Base-by-base conservation (phyloP, 371 early-diverging fungal species). In the Syncephalastrum monosporum region DNA sequence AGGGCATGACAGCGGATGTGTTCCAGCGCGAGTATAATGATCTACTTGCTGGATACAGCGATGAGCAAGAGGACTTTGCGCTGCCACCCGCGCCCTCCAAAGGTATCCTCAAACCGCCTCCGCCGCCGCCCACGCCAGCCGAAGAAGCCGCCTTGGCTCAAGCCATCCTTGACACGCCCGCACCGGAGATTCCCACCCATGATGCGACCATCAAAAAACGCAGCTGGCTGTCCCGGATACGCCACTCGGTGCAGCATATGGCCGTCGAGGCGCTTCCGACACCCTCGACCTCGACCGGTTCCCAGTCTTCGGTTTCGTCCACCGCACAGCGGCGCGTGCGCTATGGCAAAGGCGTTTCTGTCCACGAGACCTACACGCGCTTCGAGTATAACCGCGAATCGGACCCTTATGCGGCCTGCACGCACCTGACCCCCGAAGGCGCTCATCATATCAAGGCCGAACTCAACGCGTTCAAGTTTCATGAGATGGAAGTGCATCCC, bases 401-500 rank as follows among this genome's bases (percentile, higher is more conserved):
- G 15, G 83, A 86, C 62, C 72, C 81, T 3, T 64, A 79, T 19
- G 71, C 80, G 21, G 74, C 75, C 2, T 82, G 82, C 42, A 68
- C 68, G 14, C 68, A 74, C n/a, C 64, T 90, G 10, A 87, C 86
- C 3, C 67, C 85, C 0, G 67, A 68, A 10, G 67, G 79, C 21
- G 88, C 87, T 8, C 73, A 79, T 52, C 71, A 72, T 48, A 90
- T 90, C 68, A 89, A 89, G 58, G 64, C 79, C 50, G 91, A 90
- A 63, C 64, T 90, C 52, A 90, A 90, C 64, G 59, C 77, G 29
- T 90, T 76, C 71, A 90, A 90, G 69, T 62, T 79, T 23, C 69
- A 82, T 53, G 91, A 90, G 62, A 88, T 90, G 90, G 57, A 59
- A 1, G 88, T 90, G 10, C 91, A 90, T 63, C 79, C 84, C 48